Base-by-base conservation (phyloP, 805 yeast genomes). In the Blastobotrys peoriensis region DNA sequence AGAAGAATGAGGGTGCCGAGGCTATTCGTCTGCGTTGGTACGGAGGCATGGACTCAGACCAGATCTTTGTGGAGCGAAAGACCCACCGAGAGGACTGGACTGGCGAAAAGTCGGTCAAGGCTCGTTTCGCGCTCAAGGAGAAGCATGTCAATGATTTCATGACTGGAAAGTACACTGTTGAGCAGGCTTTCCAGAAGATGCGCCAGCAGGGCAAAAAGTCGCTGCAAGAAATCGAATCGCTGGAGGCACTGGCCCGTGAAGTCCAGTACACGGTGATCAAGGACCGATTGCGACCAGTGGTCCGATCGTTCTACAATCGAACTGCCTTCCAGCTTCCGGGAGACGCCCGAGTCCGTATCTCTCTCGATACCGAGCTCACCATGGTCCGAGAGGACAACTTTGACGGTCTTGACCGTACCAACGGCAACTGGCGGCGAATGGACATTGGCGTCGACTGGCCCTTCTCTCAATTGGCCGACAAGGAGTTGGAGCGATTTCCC, bases 31-130 rank as follows among this genome's bases (percentile, higher is more conserved):
- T 93, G 61, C 82, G 98, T 71, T 93, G 99, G 99, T 93, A 93
- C 64, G 98, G 99, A 62, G 96, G 96, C 45, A 93, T 93, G 98
- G 74, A 76, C 44, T 75, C 89, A 1, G 96, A 91, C 55, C 86
- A 85, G 35, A 86, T 91, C 45, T 93, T 93, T 52, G 95, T 91
- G 39, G 99, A 93, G 68, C 79, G 98, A 66, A 93, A 93, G 66
- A 93, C 99, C 4, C 98, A 93, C 63, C 78, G 98, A 66, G 98
- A 93, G 66, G 99, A 93, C 70, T 91, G 98, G 98, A 93, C 99
- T 2, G 99, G 99, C 56, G 98, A 93, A 65, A 91, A 91, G 67
- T 86, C 96, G n/a, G 98, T 93, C 53, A 93, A 93, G 68, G 98
- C 98, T 3, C 78, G 98, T 64, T 93, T 93, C 67, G 81, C 91